Conservation (phyloP, 495 filamentous ascomycete species). For the Annulohypoxylon stygium region DNA sequence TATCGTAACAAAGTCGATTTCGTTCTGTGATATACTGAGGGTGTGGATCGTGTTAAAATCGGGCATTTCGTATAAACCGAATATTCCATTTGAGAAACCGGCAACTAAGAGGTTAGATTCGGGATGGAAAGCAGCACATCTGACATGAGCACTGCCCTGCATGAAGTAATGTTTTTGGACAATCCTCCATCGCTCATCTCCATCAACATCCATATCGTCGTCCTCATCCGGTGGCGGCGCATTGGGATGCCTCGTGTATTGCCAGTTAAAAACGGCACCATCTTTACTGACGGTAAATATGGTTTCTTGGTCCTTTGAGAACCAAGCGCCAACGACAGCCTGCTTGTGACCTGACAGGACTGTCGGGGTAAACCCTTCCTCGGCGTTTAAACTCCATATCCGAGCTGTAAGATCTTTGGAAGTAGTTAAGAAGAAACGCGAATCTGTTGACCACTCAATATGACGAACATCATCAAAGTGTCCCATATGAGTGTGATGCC, state of each 20-base stretch:
- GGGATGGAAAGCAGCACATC: constrained; percentile 88
- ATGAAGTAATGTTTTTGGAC: constrained; percentile 89
- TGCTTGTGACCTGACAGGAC: constrained; percentile 90
- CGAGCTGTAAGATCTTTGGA: constrained; percentile 92
- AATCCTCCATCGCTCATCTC: constrained; percentile 84
- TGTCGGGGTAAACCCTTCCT: constrained; percentile 90
- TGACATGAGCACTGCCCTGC: constrained; percentile 88
- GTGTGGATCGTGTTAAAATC: constrained; percentile 96
- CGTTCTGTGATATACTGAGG: constrained; percentile 91
- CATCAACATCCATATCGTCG: constrained; percentile 70
- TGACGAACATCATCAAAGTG: constrained; percentile 88
- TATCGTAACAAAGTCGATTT: constrained; percentile 92
- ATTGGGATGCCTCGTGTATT: constrained; percentile 70
- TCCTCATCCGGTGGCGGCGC: constrained; percentile 65
- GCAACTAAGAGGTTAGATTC: constrained; percentile 88
- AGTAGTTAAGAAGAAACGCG: constrained; percentile 90
- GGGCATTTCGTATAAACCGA: constrained; percentile 95
- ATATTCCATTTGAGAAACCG: constrained; percentile 94
- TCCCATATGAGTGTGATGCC: constrained; percentile 85
- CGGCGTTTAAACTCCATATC: constrained; percentile 92
- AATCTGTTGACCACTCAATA: constrained; percentile 95
- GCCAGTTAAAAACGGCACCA: constrained; percentile 72
- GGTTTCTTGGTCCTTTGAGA: constrained; percentile 89
- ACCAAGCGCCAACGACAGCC: constrained; percentile 88
- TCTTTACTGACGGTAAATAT: constrained; percentile 71